Evolutionary conservation across 352 stramenopile species (phyloP).

Genomic region (Pythium rhizo-oryzae): DNA sequence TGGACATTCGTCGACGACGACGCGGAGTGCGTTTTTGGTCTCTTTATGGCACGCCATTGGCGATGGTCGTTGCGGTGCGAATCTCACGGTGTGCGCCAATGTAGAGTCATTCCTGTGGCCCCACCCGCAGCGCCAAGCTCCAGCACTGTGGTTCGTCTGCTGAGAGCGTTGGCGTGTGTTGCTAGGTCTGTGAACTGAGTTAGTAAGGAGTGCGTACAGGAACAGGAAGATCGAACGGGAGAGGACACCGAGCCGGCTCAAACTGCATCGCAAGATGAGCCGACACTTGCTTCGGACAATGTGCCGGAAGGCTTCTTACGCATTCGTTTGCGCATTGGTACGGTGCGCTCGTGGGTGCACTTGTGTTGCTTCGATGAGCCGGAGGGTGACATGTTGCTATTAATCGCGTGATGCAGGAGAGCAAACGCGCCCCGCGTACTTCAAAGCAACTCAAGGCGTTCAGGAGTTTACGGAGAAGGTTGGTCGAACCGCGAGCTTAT

Average conservation of each 20-base stretch:
- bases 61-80: background rate
- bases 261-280: background rate
- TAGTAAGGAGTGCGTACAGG: background rate
- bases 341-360: background rate
- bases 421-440: conserved; percentile 53
- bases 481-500: conserved; percentile 1
- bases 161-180: background rate
- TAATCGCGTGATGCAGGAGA: conserved; percentile 37
- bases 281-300: background rate
- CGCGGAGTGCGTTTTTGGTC: conserved; percentile 48
- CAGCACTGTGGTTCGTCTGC: background rate
- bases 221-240: background rate
- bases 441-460: conserved; percentile 66
- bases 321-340: conserved; percentile 61
- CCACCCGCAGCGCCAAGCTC: conserved; percentile 13
- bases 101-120: conserved; percentile 49
- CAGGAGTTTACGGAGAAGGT: conserved; percentile 65
- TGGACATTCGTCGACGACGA: conserved; percentile 76
- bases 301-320: conserved; percentile 51
- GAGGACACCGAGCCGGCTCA: background rate
- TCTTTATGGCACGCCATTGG: background rate
- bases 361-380: background rate
- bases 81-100: background rate
- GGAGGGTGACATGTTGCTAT: too few relatives aligned
- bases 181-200: background rate